Percentiles rank a stretch among this genome's conserved stretches.
Evolutionary conservation across 164 flowering plant genomes (phyloP).

Genomic region (Nymphaea thermarum): DNA sequence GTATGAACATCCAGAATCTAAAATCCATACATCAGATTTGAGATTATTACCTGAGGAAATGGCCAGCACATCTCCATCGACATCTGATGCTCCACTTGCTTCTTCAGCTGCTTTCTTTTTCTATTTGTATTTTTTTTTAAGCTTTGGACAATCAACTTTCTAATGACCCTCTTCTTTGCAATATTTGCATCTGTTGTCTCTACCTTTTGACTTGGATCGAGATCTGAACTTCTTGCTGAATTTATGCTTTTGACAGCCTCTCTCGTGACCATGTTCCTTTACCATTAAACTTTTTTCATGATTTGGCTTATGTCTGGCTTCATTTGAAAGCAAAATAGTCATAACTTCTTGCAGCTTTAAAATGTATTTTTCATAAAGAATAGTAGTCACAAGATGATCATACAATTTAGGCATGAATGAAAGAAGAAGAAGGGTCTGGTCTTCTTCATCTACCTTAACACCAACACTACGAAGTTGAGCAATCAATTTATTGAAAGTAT

Average conservation of each 20-base stretch:
- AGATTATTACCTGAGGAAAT: not conserved
- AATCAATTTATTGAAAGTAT: too few relatives aligned
- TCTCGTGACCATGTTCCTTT: not conserved
- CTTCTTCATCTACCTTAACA: not conserved
- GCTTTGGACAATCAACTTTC: constrained; percentile 1
- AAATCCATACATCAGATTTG: not conserved
- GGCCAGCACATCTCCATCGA: not conserved
- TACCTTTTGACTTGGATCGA: not conserved
- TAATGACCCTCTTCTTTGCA: too few relatives aligned
- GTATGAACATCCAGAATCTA: constrained; percentile 7
- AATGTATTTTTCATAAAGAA: not conserved
- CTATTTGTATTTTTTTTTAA: not conserved
- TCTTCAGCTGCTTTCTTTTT: not conserved
- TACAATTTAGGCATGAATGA: not conserved
- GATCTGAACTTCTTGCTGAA: not conserved
- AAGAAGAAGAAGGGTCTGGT: not conserved
- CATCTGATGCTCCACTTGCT: not conserved
- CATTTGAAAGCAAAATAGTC: not conserved
- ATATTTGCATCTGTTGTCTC: not conserved
- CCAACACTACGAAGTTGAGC: too few relatives aligned
- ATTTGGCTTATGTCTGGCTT: not conserved
- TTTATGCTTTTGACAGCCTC: not conserved
- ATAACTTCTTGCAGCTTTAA: not conserved
- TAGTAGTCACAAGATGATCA: not conserved
- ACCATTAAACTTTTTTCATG: not conserved